Evolutionary conservation across 352 stramenopile species (phyloP).

Genomic region (Plasmopara viticola): DNA sequence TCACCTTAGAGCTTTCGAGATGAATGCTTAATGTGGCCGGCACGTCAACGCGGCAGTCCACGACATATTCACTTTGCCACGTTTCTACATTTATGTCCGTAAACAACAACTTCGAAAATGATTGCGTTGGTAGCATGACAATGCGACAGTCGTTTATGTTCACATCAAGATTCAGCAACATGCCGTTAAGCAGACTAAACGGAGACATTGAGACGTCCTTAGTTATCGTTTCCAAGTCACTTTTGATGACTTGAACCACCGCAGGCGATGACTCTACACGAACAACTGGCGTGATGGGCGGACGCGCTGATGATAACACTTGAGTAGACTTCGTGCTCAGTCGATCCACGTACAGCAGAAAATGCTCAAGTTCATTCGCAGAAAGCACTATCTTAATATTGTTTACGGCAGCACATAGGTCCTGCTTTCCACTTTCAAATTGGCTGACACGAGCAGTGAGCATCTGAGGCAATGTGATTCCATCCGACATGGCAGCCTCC

Average conservation of each 20-base stretch:
- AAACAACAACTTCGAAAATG: slow-evolving; percentile 50
- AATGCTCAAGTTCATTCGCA: slow-evolving; percentile 46
- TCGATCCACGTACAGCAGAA: slow-evolving; percentile 58
- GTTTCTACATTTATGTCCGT: slow-evolving; percentile 47
- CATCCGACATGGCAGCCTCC: slow-evolving; percentile 17
- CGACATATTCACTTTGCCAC: slow-evolving; percentile 33
- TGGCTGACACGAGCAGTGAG: slow-evolving; percentile 37
- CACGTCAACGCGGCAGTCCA: slow-evolving; percentile 51
- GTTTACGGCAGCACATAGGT: slow-evolving; percentile 35
- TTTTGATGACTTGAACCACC: slow-evolving; percentile 21
- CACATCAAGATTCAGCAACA: slow-evolving; percentile 44
- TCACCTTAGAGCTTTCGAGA: slow-evolving; percentile 37
- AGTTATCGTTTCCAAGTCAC: slow-evolving; percentile 26
- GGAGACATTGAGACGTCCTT: slow-evolving; percentile 52
- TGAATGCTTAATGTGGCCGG: slow-evolving; percentile 38
- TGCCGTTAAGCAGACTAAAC: slow-evolving; percentile 52
- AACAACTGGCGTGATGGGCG: slow-evolving; percentile 21
- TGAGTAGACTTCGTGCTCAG: slow-evolving; percentile 45
- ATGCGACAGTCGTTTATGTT: slow-evolving; percentile 54
- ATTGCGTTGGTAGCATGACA: slow-evolving; percentile 35
- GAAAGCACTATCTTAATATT: slow-evolving; percentile 42
- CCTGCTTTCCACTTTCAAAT: slow-evolving; percentile 40
- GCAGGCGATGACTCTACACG: slow-evolving; percentile 27
- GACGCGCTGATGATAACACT: slow-evolving; percentile 39
- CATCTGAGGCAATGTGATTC: slow-evolving; percentile 33